Percentiles rank a stretch among this genome's conserved stretches.
These are phyloP conservation scores for Meyerozyma smithsonii DNA, from an alignment of 1,139 yeast species.

Conservation along the genomic window DNA sequence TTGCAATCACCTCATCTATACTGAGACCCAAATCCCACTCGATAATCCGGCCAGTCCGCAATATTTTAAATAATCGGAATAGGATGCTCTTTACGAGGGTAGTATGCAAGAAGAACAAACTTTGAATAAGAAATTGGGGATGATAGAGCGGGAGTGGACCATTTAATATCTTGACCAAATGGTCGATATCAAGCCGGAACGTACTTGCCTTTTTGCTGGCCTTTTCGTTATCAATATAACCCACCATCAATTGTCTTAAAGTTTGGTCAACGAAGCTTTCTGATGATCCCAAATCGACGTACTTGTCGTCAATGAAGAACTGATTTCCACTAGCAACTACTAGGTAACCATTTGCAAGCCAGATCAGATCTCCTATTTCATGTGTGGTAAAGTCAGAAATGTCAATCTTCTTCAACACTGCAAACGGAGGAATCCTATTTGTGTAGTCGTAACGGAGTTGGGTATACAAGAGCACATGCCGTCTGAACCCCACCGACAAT, in stretches of 20 bases:
- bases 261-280: constrained; percentile 28
- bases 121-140: constrained; percentile 83
- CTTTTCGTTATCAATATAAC: constrained; percentile 43
- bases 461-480: constrained; percentile 63
- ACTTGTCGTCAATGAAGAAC: constrained; percentile 72
- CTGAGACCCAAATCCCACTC: constrained; percentile 35
- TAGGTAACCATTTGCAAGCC: constrained; percentile 75
- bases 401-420: constrained; percentile 69
- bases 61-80: constrained; percentile 43
- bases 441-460: constrained; percentile 89
- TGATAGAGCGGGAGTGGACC: constrained; percentile 91
- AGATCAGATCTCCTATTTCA: constrained; percentile 79
- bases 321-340: constrained; percentile 91
- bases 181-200: constrained; percentile 29
- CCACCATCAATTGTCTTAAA: constrained; percentile 48
- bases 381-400: constrained; percentile 71
- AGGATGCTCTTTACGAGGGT: constrained; percentile 56
- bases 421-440: constrained; percentile 70
- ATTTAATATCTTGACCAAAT: constrained; percentile 71
- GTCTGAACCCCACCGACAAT: constrained; percentile 70
- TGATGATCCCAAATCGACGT: constrained; percentile 32
- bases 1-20: constrained; percentile 16
- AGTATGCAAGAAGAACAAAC: constrained; percentile 60
- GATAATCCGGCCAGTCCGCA: constrained; percentile 37
- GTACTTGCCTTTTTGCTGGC: constrained; percentile 18